Base-by-base conservation (phyloP, 2,329 filamentous ascomycete species). In the Colletotrichum karsti region DNA sequence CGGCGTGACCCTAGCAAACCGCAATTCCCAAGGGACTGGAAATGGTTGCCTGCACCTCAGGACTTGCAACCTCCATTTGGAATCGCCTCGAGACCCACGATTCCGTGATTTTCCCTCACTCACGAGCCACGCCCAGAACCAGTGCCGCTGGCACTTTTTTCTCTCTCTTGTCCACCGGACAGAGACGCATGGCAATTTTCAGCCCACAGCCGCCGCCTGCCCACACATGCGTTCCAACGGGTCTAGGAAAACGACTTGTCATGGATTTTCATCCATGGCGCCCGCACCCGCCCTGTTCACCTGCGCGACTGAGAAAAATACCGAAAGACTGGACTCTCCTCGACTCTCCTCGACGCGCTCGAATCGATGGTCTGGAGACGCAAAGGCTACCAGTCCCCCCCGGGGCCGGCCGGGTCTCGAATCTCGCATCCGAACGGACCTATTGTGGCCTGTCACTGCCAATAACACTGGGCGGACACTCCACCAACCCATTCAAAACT, bases 11-110 rank as follows among this genome's bases (percentile, higher is more conserved):
- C 65, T 64, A 58, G 54, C 37, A 18, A 42, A 44, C 22, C 44
- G 65, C 60, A 65, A 68, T 68, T 67, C 65, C 65, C 65, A 58
- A 68, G 65, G 39, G 41, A 51, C 65, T 68, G 65, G 65, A 68
- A 68, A 64, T 63, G 60, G 65, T 68, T 68, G 65, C 44, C 61
- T 68, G 65, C 60, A 64, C 65, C 60, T 64, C 46, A 64, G 65
- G 60, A 65, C 44, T 33, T 44, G 39, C 44, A 22, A 61, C 18
- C 53, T 64, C 37, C 46, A 53, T 67, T 58, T 15, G 64, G 64
- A 55, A 48, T 67, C 53, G 60, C 53, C 53, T 58, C 53, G 53
- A 63, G 64, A 39, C 60, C 44, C 64, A 54, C 46, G 46, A 66
- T 46, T 51, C 58, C 58, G 15, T 41, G 20, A 37, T 58, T 46